phyloP scores from a whole-genome alignment of 2,329 filamentous ascomycete species.

The Triangularia setosa region DNA sequence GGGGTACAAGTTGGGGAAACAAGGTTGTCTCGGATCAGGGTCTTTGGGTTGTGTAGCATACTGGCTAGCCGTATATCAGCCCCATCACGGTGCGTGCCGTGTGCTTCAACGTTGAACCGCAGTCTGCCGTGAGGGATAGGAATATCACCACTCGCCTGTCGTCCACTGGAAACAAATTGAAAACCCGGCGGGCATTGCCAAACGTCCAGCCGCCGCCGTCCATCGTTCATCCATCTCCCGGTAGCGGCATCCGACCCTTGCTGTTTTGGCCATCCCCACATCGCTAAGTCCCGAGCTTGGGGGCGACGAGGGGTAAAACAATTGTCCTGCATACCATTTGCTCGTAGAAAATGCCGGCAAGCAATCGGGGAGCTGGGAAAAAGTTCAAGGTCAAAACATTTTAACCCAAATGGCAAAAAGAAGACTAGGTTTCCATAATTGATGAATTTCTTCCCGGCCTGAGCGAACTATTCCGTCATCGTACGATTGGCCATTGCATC shows the following conservation, averaged over 20 bases:
- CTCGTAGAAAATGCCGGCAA: neutral
- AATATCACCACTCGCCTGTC: neutral
- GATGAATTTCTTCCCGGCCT: neutral
- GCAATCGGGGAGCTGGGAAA: neutral
- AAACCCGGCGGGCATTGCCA: neutral
- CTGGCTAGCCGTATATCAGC: neutral
- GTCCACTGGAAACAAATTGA: neutral
- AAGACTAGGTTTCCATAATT: neutral
- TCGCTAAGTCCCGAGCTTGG: slow-evolving; percentile 9
- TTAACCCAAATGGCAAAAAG: neutral
- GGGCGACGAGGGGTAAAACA: slow-evolving; percentile 14
- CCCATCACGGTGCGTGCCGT: neutral
- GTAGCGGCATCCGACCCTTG: slow-evolving; percentile 15
- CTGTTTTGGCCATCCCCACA: slow-evolving; percentile 7
- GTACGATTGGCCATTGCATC: neutral
- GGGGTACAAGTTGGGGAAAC: slow-evolving; percentile 2
- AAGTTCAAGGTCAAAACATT: neutral
- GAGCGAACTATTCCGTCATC: slow-evolving; percentile 9
- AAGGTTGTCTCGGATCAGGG: slow-evolving; percentile 11
- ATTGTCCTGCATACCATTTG: slow-evolving; percentile 1
- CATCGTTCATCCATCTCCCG: slow-evolving; percentile 4
- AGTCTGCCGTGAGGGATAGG: neutral
- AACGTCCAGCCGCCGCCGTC: neutral
- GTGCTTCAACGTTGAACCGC: neutral
- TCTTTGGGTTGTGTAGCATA: neutral